These are phyloP conservation scores for Cladorrhinum samala DNA, from an alignment of 495 filamentous ascomycete genomes.

Conservation along the genomic window DNA sequence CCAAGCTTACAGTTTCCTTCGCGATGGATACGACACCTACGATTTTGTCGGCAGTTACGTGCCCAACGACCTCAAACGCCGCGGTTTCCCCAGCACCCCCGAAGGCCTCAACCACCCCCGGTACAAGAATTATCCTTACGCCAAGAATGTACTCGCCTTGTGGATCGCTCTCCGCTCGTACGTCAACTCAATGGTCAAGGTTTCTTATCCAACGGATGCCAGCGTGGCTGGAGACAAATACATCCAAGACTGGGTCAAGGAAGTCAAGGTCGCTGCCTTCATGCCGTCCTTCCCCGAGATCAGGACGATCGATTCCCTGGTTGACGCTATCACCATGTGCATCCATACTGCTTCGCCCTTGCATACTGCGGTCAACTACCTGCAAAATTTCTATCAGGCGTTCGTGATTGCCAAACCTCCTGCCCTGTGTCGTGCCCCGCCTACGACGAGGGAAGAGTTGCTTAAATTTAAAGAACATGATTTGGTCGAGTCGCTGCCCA, in stretches of 20 bases:
- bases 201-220: conserved; percentile 16
- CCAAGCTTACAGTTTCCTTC: conserved; percentile 26
- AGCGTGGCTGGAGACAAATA: conserved; percentile 23
- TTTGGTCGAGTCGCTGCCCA: conserved; percentile 35
- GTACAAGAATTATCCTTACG: conserved; percentile 45
- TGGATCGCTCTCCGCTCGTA: conserved; percentile 36
- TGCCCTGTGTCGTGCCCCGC: conserved; percentile 29
- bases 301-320: conserved; percentile 74
- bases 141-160: conserved; percentile 35
- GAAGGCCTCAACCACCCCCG: conserved; percentile 28
- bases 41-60: conserved; percentile 38
- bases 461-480: conserved; percentile 26
- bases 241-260: conserved; percentile 34
- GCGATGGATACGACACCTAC: conserved; percentile 33
- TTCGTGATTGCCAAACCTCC: conserved; percentile 44
- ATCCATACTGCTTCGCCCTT: conserved; percentile 46
- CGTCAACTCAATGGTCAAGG: conserved; percentile 26
- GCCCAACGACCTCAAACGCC: conserved; percentile 37
- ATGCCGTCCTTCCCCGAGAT: conserved; percentile 54
- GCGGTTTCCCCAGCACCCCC: conserved; percentile 37
- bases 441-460: conserved; percentile 23
- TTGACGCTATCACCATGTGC: conserved; percentile 66
- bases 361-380: conserved; percentile 46
- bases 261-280: conserved; percentile 27
- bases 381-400: conserved; percentile 44